Evolutionary conservation across 1,284 basidiomycete genomes (phyloP), one percentile per base, ranked within the genome.

Genomic region (Heterobasidion irregulare): DNA sequence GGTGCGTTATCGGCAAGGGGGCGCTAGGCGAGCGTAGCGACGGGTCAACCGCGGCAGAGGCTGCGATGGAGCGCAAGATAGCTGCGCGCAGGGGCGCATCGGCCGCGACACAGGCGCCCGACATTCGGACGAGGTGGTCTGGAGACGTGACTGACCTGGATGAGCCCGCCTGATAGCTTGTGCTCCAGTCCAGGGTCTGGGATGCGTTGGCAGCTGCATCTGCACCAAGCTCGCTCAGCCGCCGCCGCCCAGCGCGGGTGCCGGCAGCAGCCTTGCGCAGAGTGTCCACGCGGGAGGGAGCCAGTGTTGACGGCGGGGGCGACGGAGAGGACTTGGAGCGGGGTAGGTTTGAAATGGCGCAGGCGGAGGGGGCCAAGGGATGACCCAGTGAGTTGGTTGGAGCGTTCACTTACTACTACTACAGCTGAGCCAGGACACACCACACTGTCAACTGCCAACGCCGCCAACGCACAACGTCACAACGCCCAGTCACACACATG

Each of bases 101-200:
- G 26, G 26, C 26, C 26, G 26, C 26, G 26, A 26, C 26, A 26
- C 26, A 26, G 26, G 26, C 26, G 5, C 26, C 26, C 26, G 26
- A 26, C 26, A 26, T 35, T 41, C 18, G 26, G 26, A 26, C 26
- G 38, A 34, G 47, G 26, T 51, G 48, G 18, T 47, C n/a, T 10
- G 26, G 16, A 16, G 13, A 44, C 12, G 16, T 13, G 41, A 65
- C 71, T 51, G 56, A 86, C 85, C 84, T 80, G 13, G 88, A 90
- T 33, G 86, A 86, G 38, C 88, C 89, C 16, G 83, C 88, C 58
- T 88, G 84, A 68, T 91, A 91, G 62, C 88, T 91, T n/a, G 89
- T 89, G 63, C 86, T 91, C 83, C 88, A 83, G 61, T 83, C 88
- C 60, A 82, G 59, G 57, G 63, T 61, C 60, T 65, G 68, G 38